A percentile compares a stretch with the other conserved stretches of the same genome.
phyloP scores from a whole-genome alignment of 2,329 filamentous ascomycete genomes.

The Fusarium nisikadoi region DNA sequence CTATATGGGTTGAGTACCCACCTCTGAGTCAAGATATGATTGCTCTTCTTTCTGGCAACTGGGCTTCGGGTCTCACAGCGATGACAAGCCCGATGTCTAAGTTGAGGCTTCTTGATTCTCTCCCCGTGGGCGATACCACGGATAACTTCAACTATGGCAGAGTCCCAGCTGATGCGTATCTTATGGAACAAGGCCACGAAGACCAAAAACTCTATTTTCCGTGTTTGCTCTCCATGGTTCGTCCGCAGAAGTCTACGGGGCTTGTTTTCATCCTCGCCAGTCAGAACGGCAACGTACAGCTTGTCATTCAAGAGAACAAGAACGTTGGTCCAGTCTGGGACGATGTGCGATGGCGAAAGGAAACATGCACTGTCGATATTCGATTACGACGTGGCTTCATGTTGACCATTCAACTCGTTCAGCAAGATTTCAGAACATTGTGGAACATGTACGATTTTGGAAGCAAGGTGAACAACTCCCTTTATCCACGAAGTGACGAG shows the following conservation, averaged over 20 bases:
- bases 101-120: constrained; percentile 70
- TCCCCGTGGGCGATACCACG: constrained; percentile 80
- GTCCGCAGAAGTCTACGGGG: constrained; percentile 74
- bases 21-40: constrained; percentile 76
- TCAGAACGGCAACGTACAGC: constrained; percentile 80
- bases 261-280: constrained; percentile 80
- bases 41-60: constrained; percentile 73
- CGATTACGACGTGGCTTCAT: constrained; percentile 80
- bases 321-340: constrained; percentile 80
- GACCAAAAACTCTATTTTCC: constrained; percentile 76
- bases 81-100: constrained; percentile 58
- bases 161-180: constrained; percentile 76
- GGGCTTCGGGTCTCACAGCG: constrained; percentile 60
- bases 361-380: constrained; percentile 72
- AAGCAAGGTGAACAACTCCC: constrained; percentile 75
- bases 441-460: constrained; percentile 90
- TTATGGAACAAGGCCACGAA: constrained; percentile 78
- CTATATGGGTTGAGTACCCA: constrained; percentile 85
- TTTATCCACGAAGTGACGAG: constrained; percentile 77
- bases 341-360: constrained; percentile 81
- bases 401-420: constrained; percentile 75
- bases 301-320: constrained; percentile 76
- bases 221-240: constrained; percentile 79
- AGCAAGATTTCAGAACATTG: constrained; percentile 80
- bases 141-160: constrained; percentile 83